phyloP scores from a whole-genome alignment of 306 rosid genomes.

The Castanospermum australe region DNA sequence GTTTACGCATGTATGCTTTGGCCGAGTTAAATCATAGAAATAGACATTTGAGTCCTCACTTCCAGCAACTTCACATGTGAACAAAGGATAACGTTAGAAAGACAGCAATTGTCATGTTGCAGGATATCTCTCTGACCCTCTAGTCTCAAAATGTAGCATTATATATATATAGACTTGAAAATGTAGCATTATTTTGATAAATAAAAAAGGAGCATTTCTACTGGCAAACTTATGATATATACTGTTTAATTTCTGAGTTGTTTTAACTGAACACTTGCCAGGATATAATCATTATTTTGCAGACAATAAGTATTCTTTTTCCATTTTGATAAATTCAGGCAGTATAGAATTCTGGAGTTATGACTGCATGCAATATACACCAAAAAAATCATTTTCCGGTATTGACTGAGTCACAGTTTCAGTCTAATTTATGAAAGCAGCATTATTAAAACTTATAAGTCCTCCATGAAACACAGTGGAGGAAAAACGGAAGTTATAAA shows the following conservation, averaged over 20 bases:
- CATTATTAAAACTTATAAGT: conserved; percentile 10
- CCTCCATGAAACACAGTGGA: background rate
- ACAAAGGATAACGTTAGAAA: conserved; percentile 36
- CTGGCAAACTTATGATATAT: background rate
- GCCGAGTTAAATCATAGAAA: conserved; percentile 92
- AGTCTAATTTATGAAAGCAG: conserved; percentile 7
- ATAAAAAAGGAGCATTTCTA: background rate
- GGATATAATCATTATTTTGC: background rate
- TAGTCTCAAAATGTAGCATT: background rate
- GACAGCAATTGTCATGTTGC: background rate
- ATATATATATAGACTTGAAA: no score
- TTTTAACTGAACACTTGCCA: background rate
- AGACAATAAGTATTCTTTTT: background rate
- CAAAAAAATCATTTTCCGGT: background rate
- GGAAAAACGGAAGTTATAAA: background rate
- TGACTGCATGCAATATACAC: background rate
- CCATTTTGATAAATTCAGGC: background rate
- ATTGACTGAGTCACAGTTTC: background rate
- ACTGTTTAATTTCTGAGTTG: background rate
- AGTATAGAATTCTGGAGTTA: background rate
- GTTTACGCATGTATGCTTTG: conserved; percentile 93
- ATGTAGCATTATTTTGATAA: background rate
- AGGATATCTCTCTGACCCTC: background rate
- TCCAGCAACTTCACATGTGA: conserved; percentile 71
- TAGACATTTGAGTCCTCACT: conserved; percentile 98